Conservation (phyloP, 164 flowering plant species). For the Vitis riparia region DNA sequence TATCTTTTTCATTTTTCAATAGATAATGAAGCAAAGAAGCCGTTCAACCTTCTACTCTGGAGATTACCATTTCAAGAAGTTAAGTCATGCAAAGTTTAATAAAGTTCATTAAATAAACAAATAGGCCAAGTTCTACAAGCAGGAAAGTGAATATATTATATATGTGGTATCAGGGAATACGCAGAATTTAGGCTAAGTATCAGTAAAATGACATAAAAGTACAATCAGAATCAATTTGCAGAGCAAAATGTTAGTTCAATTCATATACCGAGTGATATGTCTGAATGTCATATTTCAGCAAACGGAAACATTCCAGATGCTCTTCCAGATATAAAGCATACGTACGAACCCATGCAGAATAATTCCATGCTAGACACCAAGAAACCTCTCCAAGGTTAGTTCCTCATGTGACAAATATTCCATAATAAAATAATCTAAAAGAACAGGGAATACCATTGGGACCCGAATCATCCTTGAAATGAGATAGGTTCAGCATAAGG, state of each 20-base stretch:
- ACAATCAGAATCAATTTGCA: no score
- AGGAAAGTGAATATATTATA: no score
- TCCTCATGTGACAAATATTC: background rate
- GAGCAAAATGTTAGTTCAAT: background rate
- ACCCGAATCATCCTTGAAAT: slow-evolving; percentile 60
- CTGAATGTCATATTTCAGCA: slow-evolving; percentile 53
- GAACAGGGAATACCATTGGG: slow-evolving; percentile 42
- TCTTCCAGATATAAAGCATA: slow-evolving; percentile 64
- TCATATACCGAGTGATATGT: slow-evolving; percentile 34
- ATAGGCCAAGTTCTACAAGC: no score
- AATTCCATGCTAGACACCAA: slow-evolving; percentile 54
- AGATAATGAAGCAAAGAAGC: no score
- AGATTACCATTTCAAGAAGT: no score
- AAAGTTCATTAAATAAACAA: no score
- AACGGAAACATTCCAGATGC: slow-evolving; percentile 49
- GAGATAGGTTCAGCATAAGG: slow-evolving; percentile 45
- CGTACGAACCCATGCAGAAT: slow-evolving; percentile 60
- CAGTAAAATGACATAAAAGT: background rate
- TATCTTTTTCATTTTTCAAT: no score
- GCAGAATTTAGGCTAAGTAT: no score
- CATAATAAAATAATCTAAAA: background rate
- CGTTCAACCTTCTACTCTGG: no score
- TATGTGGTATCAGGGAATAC: no score
- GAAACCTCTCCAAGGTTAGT: background rate
- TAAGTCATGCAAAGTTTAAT: no score